These are phyloP conservation scores for Yarrowia porcina DNA, from an alignment of 805 yeast species.

Conservation along the genomic window DNA sequence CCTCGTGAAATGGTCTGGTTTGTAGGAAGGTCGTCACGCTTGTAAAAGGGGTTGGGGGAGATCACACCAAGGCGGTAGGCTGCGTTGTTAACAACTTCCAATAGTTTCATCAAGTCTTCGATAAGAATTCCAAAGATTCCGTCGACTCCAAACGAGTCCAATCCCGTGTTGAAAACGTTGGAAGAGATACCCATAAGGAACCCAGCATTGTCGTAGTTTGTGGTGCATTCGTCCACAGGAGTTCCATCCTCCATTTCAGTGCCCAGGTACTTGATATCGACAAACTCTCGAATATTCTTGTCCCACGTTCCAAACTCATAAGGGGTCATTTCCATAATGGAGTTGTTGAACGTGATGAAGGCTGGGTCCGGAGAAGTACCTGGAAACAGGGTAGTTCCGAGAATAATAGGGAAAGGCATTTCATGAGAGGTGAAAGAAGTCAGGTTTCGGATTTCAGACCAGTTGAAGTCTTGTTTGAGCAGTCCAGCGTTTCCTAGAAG, in stretches of 20 bases:
- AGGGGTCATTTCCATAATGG: constrained; percentile 43
- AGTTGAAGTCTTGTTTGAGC: constrained; percentile 43
- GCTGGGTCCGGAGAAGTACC: background rate
- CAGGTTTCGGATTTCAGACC: constrained; percentile 55
- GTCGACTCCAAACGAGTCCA: background rate
- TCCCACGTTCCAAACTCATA: constrained; percentile 88
- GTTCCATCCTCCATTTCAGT: constrained; percentile 58
- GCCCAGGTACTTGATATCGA: constrained; percentile 67
- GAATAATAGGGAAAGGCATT: constrained; percentile 71
- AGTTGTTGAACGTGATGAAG: background rate
- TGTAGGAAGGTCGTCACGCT: constrained; percentile 43
- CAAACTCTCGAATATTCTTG: constrained; percentile 61
- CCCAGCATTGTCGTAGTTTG: constrained; percentile 78
- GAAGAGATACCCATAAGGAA: constrained; percentile 80
- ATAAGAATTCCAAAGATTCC: constrained; percentile 42
- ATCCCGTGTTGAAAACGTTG: constrained; percentile 62
- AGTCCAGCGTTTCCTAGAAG: constrained; percentile 64
- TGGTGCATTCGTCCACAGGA: constrained; percentile 53
- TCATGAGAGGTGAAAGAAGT: constrained; percentile 57
- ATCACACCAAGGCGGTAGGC: constrained; percentile 56
- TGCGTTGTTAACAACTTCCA: constrained; percentile 46
- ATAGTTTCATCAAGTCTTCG: constrained; percentile 47
- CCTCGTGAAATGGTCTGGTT: constrained; percentile 40
- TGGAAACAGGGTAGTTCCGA: constrained; percentile 37
- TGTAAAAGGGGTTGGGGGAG: constrained; percentile 69